phyloP scores from a whole-genome alignment of 352 stramenopile genomes.

The Phytophthora megakarya region DNA sequence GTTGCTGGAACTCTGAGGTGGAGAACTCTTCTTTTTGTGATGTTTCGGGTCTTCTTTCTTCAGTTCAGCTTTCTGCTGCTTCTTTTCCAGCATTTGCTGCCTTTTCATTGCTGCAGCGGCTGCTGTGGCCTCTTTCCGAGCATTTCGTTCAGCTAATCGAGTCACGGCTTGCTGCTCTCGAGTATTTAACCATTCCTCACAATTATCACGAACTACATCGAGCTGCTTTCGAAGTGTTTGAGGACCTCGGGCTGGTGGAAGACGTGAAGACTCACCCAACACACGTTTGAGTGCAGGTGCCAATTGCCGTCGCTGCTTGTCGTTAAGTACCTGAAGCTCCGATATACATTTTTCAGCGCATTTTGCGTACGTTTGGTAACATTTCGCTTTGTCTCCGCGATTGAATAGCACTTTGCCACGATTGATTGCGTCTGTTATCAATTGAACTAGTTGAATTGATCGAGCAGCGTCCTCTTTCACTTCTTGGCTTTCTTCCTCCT shows the following conservation, averaged over 20 bases:
- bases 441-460: slow-evolving; percentile 41
- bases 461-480: slow-evolving; percentile 51
- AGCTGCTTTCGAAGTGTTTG: slow-evolving; percentile 69
- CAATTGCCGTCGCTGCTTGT: slow-evolving; percentile 42
- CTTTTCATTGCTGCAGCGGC: slow-evolving; percentile 11
- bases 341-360: slow-evolving; percentile 50
- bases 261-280: slow-evolving; percentile 45
- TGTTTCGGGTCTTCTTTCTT: slow-evolving; percentile 12
- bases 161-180: slow-evolving; percentile 37
- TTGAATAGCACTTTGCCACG: slow-evolving; percentile 78
- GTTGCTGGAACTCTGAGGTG: slow-evolving; percentile 5
- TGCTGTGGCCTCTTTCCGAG: slow-evolving; percentile 26
- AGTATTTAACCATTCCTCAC: slow-evolving; percentile 38
- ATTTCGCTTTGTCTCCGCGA: slow-evolving; percentile 73
- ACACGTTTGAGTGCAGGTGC: slow-evolving; percentile 41
- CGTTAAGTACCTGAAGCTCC: slow-evolving; percentile 41
- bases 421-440: slow-evolving; percentile 57
- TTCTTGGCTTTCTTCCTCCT: slow-evolving; percentile 33
- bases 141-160: slow-evolving; percentile 24
- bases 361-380: slow-evolving; percentile 67
- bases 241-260: slow-evolving; percentile 63
- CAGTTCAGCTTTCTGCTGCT: slow-evolving; percentile 24
- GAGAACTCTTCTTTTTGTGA: slow-evolving; percentile 29
- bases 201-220: slow-evolving; percentile 51
- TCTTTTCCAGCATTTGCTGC: slow-evolving; percentile 26